A percentile compares a stretch with the other conserved stretches of the same genome.
These are phyloP conservation scores for Fusarium subtropicale DNA, from an alignment of 2,329 filamentous ascomycete species.

Conservation along the genomic window DNA sequence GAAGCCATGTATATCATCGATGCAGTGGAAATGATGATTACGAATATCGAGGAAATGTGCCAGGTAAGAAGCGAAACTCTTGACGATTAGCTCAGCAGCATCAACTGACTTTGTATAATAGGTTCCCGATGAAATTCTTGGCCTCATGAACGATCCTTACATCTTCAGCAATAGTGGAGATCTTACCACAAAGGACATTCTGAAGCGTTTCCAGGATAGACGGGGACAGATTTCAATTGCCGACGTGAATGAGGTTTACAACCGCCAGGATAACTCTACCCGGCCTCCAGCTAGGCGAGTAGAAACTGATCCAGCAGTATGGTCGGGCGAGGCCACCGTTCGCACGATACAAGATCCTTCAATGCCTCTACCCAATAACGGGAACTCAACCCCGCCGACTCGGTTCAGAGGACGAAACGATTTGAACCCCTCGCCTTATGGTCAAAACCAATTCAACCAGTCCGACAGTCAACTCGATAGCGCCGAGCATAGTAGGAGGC, in stretches of 20 bases:
- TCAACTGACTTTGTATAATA: conserved; percentile 53
- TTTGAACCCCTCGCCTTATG: conserved; percentile 58
- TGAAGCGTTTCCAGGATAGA: conserved; percentile 91
- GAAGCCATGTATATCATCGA: conserved; percentile 95
- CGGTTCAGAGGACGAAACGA: conserved; percentile 62
- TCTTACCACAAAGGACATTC: conserved; percentile 95
- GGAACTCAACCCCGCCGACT: conserved; percentile 62
- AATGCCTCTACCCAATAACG: conserved; percentile 52
- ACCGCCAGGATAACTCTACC: conserved; percentile 68
- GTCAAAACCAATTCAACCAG: conserved; percentile 58
- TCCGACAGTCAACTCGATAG: conserved; percentile 56
- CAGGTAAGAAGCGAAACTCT: conserved; percentile 72
- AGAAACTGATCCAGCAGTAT: conserved; percentile 87
- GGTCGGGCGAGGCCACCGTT: conserved; percentile 86
- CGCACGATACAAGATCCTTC: conserved; percentile 77
- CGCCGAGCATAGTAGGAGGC: conserved; percentile 58
- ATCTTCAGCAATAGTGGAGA: conserved; percentile 86
- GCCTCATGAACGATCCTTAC: conserved; percentile 83
- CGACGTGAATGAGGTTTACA: conserved; percentile 68
- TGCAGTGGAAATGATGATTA: conserved; percentile 90
- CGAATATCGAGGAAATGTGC: conserved; percentile 95
- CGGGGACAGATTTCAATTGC: conserved; percentile 68
- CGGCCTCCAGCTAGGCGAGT: conserved; percentile 71
- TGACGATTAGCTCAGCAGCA: neutral
- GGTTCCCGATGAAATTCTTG: conserved; percentile 93